These are phyloP conservation scores for Quercus phellos DNA, from an alignment of 331 rosid species.

Conservation along the genomic window DNA sequence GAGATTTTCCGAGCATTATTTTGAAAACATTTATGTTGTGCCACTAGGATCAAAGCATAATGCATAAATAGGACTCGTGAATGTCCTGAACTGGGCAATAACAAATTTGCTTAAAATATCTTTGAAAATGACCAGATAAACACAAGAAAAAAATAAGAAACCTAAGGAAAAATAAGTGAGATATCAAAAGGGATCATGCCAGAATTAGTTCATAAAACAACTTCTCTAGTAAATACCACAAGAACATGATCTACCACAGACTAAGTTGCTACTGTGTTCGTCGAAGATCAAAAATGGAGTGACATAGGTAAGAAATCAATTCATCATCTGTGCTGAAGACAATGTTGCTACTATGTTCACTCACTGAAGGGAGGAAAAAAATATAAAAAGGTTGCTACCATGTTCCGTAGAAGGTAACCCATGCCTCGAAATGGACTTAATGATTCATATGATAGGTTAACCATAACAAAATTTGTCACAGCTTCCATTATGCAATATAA, in stretches of 20 bases:
- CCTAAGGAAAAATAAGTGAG: too few relatives aligned
- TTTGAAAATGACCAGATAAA: constrained; percentile 67
- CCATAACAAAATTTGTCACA: too few relatives aligned
- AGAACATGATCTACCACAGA: not conserved
- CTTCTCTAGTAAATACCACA: not conserved
- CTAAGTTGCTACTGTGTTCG: not conserved
- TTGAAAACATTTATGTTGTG: constrained; percentile 81
- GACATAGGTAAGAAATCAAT: too few relatives aligned
- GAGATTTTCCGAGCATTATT: constrained; percentile 48
- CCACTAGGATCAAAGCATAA: constrained; percentile 93
- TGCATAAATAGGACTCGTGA: constrained; percentile 87
- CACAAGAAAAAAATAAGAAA: constrained; percentile 7
- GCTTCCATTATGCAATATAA: not conserved
- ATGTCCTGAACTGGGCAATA: constrained; percentile 74
- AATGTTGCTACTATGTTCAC: too few relatives aligned
- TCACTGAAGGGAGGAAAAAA: too few relatives aligned
- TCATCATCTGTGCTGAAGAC: too few relatives aligned
- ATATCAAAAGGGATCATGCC: not conserved
- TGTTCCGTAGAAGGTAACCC: too few relatives aligned
- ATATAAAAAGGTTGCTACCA: too few relatives aligned
- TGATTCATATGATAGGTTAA: too few relatives aligned
- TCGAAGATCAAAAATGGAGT: too few relatives aligned
- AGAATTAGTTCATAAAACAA: not conserved
- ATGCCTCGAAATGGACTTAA: too few relatives aligned
- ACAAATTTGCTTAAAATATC: constrained; percentile 67